Percentiles rank a stretch among this genome's conserved stretches.
Conservation (phyloP, 768 basidiomycete genomes). For the Amanita molliuscula region DNA sequence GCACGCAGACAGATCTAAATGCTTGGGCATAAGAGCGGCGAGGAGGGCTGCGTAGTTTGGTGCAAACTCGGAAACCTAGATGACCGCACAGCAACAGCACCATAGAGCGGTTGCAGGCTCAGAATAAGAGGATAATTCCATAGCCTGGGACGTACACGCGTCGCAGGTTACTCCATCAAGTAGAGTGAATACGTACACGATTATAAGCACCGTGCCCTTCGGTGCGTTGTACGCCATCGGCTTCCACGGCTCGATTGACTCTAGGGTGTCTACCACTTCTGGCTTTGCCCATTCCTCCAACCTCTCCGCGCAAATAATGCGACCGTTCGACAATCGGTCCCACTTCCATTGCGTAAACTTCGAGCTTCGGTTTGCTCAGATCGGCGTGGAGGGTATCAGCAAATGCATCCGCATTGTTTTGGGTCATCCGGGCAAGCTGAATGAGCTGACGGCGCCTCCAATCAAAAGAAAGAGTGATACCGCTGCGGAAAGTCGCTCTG, state of each 20-base stretch:
- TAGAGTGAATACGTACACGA: constrained; percentile 40
- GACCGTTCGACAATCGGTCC: no score
- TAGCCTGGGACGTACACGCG: constrained; percentile 28
- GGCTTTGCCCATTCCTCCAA: constrained; percentile 51
- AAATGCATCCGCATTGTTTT: no score
- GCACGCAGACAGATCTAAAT: constrained; percentile 39
- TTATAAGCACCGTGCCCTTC: constrained; percentile 52
- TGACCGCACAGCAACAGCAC: constrained; percentile 57
- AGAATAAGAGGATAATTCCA: constrained; percentile 61
- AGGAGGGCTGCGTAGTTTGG: constrained; percentile 41
- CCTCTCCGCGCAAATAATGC: constrained; percentile 27
- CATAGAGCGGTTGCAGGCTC: constrained; percentile 46
- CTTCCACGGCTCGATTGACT: constrained; percentile 39
- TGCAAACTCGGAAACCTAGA: constrained; percentile 60
- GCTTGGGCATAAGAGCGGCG: constrained; percentile 40
- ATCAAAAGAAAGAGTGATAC: constrained; percentile 36
- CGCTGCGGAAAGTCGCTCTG: constrained; percentile 45
- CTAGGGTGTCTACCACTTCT: constrained; percentile 25
- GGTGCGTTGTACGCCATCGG: constrained; percentile 44
- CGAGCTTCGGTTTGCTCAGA: no score
- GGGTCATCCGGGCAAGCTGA: constrained; percentile 36
- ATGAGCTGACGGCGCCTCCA: constrained; percentile 56
- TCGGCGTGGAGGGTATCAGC: no score
- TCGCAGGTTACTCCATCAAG: constrained; percentile 15
- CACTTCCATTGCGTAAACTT: no score